phyloP scores from a whole-genome alignment of 768 basidiomycete genomes.

The Albatrellus ellisii region DNA sequence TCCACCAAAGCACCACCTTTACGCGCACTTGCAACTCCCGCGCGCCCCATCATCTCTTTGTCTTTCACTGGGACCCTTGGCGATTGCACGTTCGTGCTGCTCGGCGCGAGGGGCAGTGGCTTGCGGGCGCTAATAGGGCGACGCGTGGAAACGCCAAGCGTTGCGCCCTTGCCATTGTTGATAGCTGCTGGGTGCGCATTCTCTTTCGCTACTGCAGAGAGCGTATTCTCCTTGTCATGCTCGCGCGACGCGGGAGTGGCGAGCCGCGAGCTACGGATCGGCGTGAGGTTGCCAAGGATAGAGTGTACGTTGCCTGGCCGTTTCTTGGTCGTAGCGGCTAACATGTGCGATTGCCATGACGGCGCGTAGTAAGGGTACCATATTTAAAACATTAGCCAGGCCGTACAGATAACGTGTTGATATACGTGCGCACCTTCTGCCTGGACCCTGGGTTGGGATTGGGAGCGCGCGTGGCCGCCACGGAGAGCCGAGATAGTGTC shows the following conservation, averaged over 20 bases:
- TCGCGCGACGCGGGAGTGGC: slow-evolving; percentile 16
- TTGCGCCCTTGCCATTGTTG: slow-evolving; percentile 15
- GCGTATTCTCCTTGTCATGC: slow-evolving; percentile 29
- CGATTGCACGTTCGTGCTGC: background rate
- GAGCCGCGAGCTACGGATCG: slow-evolving; percentile 42
- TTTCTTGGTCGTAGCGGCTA: no score
- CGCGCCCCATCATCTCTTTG: background rate
- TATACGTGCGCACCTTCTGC: slow-evolving; percentile 7
- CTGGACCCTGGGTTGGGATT: slow-evolving; percentile 24
- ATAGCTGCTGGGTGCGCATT: no score
- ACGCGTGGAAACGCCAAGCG: background rate
- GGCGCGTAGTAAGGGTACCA: background rate
- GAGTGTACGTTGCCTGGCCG: slow-evolving; percentile 7
- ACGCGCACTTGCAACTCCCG: background rate
- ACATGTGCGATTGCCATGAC: background rate
- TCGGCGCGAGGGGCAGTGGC: slow-evolving; percentile 15
- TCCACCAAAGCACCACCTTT: slow-evolving; percentile 2
- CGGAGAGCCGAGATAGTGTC: no score
- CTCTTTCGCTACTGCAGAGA: no score
- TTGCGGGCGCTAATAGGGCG: slow-evolving; percentile 14
- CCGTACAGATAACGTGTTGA: background rate
- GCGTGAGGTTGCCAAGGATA: slow-evolving; percentile 21
- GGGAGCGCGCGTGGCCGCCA: slow-evolving; percentile 17
- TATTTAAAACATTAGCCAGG: slow-evolving; percentile 1
- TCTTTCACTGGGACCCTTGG: slow-evolving; percentile 9